Percentiles rank a stretch among this genome's conserved stretches.
These are phyloP conservation scores for Penicillium canescens DNA, from an alignment of 495 filamentous ascomycete genomes.

Conservation along the genomic window DNA sequence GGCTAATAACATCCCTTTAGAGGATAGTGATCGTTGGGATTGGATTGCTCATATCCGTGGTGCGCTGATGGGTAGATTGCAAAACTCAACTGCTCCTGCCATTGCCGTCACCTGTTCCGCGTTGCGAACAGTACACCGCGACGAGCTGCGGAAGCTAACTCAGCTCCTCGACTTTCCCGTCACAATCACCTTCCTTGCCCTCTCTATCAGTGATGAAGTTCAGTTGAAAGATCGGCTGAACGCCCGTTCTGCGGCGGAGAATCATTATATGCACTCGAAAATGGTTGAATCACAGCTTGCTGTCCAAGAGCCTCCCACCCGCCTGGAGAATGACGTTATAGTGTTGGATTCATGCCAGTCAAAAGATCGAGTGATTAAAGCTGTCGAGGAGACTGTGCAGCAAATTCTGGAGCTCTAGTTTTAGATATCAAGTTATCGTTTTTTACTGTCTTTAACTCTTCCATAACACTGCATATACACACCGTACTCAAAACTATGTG, in stretches of 20 bases:
- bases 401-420: neutral
- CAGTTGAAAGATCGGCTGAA: conserved; percentile 15
- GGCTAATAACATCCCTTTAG: conserved; percentile 17
- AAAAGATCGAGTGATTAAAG: conserved; percentile 12
- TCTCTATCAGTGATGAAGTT: conserved; percentile 2
- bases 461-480: no score
- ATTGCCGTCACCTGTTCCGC: conserved; percentile 26
- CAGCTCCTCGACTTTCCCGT: conserved; percentile 25
- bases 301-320: conserved; percentile 14
- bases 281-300: conserved; percentile 30
- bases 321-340: conserved; percentile 17
- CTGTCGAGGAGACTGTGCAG: conserved; percentile 11
- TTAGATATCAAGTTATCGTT: no score
- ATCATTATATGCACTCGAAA: conserved; percentile 23
- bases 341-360: conserved; percentile 12
- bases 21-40: conserved; percentile 24
- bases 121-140: conserved; percentile 18
- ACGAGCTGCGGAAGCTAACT: conserved; percentile 19
- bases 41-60: conserved; percentile 29
- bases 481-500: no score
- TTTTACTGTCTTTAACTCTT: no score
- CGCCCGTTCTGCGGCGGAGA: conserved; percentile 11
- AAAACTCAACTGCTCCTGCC: conserved; percentile 3
- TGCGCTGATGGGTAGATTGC: conserved; percentile 24
- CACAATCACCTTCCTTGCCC: conserved; percentile 19